phyloP scores from a whole-genome alignment of 768 basidiomycete genomes.

The Austroboletus eburneus region DNA sequence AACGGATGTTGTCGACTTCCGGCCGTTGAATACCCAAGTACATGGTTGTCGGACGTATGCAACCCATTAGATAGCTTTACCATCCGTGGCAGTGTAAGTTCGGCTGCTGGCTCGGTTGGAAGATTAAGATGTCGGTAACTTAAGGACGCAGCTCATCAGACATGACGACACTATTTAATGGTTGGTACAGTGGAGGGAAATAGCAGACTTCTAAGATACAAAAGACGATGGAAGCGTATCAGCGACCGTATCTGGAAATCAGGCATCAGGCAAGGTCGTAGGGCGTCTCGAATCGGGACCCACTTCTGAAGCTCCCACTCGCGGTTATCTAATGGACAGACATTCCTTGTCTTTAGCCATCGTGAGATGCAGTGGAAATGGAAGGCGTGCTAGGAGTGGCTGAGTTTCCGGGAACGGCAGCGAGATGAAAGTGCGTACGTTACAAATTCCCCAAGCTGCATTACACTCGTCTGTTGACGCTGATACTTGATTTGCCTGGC shows the following conservation, averaged over 20 bases:
- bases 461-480: constrained; percentile 96
- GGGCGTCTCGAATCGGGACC: constrained; percentile 26
- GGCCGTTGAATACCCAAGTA: too few relatives aligned
- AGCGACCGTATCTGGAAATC: constrained; percentile 44
- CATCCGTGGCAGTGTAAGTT: too few relatives aligned
- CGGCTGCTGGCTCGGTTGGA: too few relatives aligned
- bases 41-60: too few relatives aligned
- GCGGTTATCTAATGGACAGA: constrained; percentile 91
- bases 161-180: neutral
- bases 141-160: neutral
- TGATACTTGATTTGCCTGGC: constrained; percentile 98
- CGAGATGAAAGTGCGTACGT: constrained; percentile 44
- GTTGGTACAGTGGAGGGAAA: constrained; percentile 13
- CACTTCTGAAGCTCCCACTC: constrained; percentile 98
- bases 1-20: constrained; percentile 14
- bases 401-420: neutral
- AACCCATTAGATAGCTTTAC: too few relatives aligned
- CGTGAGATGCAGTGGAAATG: constrained; percentile 99
- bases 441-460: constrained; percentile 99
- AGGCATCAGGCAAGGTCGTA: neutral
- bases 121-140: too few relatives aligned
- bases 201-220: constrained; percentile 20
- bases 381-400: constrained; percentile 78
- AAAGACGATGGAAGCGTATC: constrained; percentile 8
- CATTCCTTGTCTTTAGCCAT: constrained; percentile 97